These are phyloP conservation scores for Psilocybe mexicana DNA, from an alignment of 1,284 basidiomycete species.

Conservation along the genomic window DNA sequence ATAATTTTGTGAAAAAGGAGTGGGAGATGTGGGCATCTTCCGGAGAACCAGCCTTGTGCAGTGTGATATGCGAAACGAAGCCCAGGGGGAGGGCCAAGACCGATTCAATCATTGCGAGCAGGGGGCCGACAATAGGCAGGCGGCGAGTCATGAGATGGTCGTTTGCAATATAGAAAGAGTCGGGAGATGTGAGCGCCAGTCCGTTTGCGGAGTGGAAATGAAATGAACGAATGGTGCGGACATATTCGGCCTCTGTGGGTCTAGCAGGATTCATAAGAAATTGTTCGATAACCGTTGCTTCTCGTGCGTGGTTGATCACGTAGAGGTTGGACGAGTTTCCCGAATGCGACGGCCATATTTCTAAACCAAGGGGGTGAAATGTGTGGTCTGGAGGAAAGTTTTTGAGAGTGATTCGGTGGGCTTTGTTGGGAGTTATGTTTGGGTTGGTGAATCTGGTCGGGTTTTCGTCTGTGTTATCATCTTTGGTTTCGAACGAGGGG, in stretches of 20 bases:
- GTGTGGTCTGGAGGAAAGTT: conserved; percentile 34
- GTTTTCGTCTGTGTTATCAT: conserved; percentile 3
- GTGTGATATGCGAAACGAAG: conserved; percentile 56
- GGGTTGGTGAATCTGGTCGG: conserved; percentile 13
- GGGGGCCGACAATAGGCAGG: conserved; percentile 49
- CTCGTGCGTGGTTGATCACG: conserved; percentile 63
- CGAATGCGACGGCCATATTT: conserved; percentile 42
- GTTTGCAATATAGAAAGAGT: conserved; percentile 67
- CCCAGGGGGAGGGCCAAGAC: conserved; percentile 55
- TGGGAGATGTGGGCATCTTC: conserved; percentile 28
- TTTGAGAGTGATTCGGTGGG: conserved; percentile 28
- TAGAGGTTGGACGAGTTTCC: conserved; percentile 55
- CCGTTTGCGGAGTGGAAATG: conserved; percentile 65
- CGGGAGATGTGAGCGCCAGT: conserved; percentile 58
- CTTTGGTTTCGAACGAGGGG: conserved; percentile 13
- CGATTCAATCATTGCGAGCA: conserved; percentile 57
- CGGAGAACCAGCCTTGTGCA: conserved; percentile 29
- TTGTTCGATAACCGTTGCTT: conserved; percentile 61
- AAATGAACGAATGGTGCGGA: conserved; percentile 57
- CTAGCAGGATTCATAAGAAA: conserved; percentile 50
- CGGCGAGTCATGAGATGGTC: conserved; percentile 70
- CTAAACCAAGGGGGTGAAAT: conserved; percentile 38
- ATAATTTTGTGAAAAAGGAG: conserved; percentile 42
- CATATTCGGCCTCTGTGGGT: conserved; percentile 44
- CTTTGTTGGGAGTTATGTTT: conserved; percentile 18